These are phyloP conservation scores for Penicillium desertorum DNA, from an alignment of 495 filamentous ascomycete genomes.

Conservation along the genomic window DNA sequence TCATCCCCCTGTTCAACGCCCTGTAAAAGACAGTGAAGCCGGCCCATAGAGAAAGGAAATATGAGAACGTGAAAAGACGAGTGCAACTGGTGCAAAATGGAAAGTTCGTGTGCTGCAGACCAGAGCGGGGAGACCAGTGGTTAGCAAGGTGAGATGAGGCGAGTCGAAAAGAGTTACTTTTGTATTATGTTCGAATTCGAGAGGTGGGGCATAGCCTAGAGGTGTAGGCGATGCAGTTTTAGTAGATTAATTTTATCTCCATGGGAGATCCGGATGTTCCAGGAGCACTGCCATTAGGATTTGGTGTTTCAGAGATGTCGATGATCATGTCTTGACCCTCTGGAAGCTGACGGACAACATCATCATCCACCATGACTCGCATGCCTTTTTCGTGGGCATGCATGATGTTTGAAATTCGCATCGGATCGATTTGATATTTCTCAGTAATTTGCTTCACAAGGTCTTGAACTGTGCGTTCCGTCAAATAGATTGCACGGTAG, in stretches of 20 bases:
- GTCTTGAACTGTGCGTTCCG: slow-evolving; percentile 68
- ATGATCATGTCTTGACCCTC: slow-evolving; percentile 90
- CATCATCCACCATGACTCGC: slow-evolving; percentile 85
- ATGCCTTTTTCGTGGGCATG: slow-evolving; percentile 70
- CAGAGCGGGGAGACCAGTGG: neutral
- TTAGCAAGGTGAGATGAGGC: neutral
- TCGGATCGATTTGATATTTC: slow-evolving; percentile 76
- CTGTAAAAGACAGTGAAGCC: slow-evolving; percentile 18
- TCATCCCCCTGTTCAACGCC: slow-evolving; percentile 48
- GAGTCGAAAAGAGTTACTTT: neutral
- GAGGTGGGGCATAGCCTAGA: neutral
- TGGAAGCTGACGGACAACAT: slow-evolving; percentile 78
- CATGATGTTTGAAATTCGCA: slow-evolving; percentile 65
- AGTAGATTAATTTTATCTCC: slow-evolving; percentile 45
- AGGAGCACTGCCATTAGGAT: slow-evolving; percentile 10
- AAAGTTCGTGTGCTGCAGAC: neutral
- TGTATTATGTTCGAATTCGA: neutral
- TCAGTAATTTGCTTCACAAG: slow-evolving; percentile 67
- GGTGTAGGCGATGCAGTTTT: slow-evolving; percentile 11
- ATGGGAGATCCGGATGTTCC: slow-evolving; percentile 25
- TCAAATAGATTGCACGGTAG: slow-evolving; percentile 85
- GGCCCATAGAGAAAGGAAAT: slow-evolving; percentile 25
- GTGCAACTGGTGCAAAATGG: slow-evolving; percentile 8
- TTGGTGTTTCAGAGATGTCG: slow-evolving; percentile 52
- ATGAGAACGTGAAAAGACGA: slow-evolving; percentile 18